phyloP scores from a whole-genome alignment of 2,329 filamentous ascomycete genomes.

The Furcasterigmium furcatum region DNA sequence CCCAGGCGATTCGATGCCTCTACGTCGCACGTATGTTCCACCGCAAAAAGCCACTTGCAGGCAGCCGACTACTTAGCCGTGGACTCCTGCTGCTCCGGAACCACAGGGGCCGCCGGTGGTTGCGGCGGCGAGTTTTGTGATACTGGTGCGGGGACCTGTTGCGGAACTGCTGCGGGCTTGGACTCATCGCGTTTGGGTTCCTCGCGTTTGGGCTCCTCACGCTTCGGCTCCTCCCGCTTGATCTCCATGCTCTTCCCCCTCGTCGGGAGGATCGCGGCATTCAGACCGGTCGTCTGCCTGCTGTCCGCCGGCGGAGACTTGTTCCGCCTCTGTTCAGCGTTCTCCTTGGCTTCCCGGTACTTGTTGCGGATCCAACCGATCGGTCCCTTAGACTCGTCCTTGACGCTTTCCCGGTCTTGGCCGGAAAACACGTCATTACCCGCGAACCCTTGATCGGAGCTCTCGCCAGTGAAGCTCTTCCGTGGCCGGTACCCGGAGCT shows the following conservation, averaged over 20 bases:
- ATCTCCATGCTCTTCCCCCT: conserved; percentile 36
- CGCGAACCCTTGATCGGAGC: conserved; percentile 39
- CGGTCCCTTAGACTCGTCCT: conserved; percentile 47
- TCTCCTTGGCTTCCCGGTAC: conserved; percentile 58
- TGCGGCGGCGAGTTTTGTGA: not conserved
- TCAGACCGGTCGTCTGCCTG: conserved; percentile 17
- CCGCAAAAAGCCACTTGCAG: too few relatives aligned
- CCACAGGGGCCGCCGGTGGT: not conserved
- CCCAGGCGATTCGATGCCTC: not conserved
- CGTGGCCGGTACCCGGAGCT: conserved; percentile 51
- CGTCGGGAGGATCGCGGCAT: conserved; percentile 20
- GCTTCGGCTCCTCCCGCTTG: conserved; percentile 31
- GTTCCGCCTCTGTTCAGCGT: conserved; percentile 48
- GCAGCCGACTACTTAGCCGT: too few relatives aligned
- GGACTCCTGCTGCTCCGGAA: not conserved
- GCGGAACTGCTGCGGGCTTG: conserved; percentile 1
- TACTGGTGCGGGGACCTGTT: not conserved
- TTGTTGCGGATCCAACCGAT: conserved; percentile 59
- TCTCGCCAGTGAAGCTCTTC: conserved; percentile 49
- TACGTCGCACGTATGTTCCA: too few relatives aligned
- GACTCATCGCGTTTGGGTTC: conserved; percentile 1
- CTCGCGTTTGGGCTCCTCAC: conserved; percentile 2
- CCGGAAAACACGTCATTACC: conserved; percentile 33
- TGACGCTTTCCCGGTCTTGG: conserved; percentile 20
- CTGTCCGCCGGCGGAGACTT: conserved; percentile 50